Evolutionary conservation across 2,329 filamentous ascomycete species (phyloP), one percentile per base, ranked within the genome.

Genomic region (Nannizziopsis barbatae): DNA sequence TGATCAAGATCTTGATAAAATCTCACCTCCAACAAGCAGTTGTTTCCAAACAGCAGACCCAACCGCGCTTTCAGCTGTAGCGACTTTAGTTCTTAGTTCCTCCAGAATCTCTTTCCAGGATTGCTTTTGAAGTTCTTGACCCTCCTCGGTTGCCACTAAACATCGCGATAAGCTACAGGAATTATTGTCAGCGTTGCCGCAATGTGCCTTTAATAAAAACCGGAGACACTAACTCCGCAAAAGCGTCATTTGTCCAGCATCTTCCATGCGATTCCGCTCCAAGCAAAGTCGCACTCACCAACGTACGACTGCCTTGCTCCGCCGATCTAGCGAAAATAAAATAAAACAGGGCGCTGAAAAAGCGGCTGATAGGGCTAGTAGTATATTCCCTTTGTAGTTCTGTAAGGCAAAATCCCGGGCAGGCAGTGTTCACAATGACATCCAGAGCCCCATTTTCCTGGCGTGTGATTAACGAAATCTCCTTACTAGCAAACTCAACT

Each of bases 401-500:
- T 3, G 70, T 69, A 14, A 54, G 60, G 53, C 69, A 72, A 27
- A 71, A 56, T 1, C 70, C 71, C 1, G 71, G 71, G 50, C 68
- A 71, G 3, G 64, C 59, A 0, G 69, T 68, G 40, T 70, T 72
- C 50, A 72, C 61, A 32, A 72, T 64, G 7, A 74, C 62, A 7
- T 62, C 59, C 3, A 65, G 52, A 1, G 61, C 60, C 4, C 66
- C 65, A 32, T 65, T 58, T 0, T 63, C 57, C 10, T 58, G 55
- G 30, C 59, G 58, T 11, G 62, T 51, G 2, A 60, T 52, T 6
- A 50, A 38, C 5, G 68, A 65, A 2, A 71, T 55, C 8, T 58
- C 64, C 45, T 68, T 67, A 32, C 69, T 58, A 14, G 62, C 63
- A 47, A 67, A 70, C 53, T 71, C 67, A 27, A 71, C 47, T 5